A percentile compares a stretch with the other conserved stretches of the same genome.
Evolutionary conservation across 192 early-diverging fungal genomes (phyloP).

Genomic region (Coemansia umbellata): DNA sequence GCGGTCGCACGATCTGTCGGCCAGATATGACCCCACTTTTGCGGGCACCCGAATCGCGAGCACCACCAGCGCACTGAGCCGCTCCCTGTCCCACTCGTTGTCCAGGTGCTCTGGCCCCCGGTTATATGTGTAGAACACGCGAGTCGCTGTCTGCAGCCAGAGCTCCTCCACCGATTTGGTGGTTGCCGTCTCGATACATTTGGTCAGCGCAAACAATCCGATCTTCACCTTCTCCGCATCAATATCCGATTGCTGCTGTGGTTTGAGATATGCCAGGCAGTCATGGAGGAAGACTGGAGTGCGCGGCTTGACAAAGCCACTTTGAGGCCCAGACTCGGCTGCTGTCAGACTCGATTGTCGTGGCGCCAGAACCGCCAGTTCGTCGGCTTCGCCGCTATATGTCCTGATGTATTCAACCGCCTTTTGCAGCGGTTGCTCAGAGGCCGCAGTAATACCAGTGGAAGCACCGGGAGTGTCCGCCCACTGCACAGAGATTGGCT

Average conservation of each 20-base stretch:
- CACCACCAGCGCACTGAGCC: constrained; percentile 20
- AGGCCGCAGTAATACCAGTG: background rate
- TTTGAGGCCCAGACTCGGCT: constrained; percentile 9
- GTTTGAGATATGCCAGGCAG: constrained; percentile 31
- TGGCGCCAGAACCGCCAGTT: constrained; percentile 17
- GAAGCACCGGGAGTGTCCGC: background rate
- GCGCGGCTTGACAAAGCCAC: constrained; percentile 36
- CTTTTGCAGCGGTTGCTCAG: background rate
- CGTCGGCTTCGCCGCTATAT: constrained; percentile 4
- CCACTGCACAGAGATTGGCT: constrained; percentile 19
- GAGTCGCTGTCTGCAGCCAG: constrained; percentile 34
- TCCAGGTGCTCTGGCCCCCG: constrained; percentile 35
- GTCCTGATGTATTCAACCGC: constrained; percentile 11
- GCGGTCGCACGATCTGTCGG: constrained; percentile 36
- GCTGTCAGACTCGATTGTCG: constrained; percentile 18
- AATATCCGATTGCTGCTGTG: background rate
- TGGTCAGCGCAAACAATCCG: constrained; percentile 26
- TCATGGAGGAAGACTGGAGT: constrained; percentile 36
- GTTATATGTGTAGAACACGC: constrained; percentile 30
- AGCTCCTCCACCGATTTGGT: constrained; percentile 29
- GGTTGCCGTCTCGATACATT: constrained; percentile 21
- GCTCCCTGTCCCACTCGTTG: constrained; percentile 25
- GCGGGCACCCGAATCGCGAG: constrained; percentile 23
- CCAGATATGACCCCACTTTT: constrained; percentile 33
- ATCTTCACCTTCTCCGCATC: constrained; percentile 14